Evolutionary conservation across 148 eudicot genomes (phyloP).

Genomic region (Silene conica): DNA sequence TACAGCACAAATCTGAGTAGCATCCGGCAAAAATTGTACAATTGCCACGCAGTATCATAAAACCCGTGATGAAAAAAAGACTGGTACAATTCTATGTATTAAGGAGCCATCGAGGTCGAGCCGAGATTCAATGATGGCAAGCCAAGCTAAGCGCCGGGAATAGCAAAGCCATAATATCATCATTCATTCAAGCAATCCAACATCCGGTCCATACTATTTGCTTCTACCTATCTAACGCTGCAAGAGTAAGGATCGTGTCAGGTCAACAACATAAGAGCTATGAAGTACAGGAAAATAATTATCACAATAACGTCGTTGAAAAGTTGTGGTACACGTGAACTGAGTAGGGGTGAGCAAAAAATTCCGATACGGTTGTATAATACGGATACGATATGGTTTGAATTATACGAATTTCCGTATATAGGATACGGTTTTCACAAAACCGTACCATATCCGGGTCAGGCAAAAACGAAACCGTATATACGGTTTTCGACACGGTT

Average conservation of each 20-base stretch:
- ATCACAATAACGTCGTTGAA: too few relatives aligned
- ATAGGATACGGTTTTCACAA: too few relatives aligned
- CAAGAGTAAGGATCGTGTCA: neutral
- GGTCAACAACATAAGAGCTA: neutral
- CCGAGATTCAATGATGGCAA: neutral
- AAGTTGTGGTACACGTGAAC: too few relatives aligned
- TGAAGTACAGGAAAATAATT: too few relatives aligned
- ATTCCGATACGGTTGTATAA: too few relatives aligned
- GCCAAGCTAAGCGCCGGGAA: constrained; percentile 13
- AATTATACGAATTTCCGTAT: too few relatives aligned
- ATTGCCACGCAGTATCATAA: constrained; percentile 26
- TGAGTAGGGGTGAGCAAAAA: too few relatives aligned
- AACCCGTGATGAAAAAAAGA: constrained; percentile 23
- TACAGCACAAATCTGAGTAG: constrained; percentile 16
- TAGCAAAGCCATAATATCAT: neutral
- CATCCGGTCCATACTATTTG: constrained; percentile 5
- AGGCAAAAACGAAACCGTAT: too few relatives aligned
- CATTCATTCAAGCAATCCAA: neutral
- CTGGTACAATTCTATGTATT: constrained; percentile 27
- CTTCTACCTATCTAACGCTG: constrained; percentile 22
- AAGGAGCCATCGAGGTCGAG: constrained; percentile 19
- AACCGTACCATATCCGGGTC: too few relatives aligned
- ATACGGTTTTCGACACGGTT: too few relatives aligned
- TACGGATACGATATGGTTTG: too few relatives aligned
- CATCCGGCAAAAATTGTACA: constrained; percentile 32